These are phyloP conservation scores for Phytopythium sindhum DNA, from an alignment of 352 stramenopile genomes.

Conservation along the genomic window DNA sequence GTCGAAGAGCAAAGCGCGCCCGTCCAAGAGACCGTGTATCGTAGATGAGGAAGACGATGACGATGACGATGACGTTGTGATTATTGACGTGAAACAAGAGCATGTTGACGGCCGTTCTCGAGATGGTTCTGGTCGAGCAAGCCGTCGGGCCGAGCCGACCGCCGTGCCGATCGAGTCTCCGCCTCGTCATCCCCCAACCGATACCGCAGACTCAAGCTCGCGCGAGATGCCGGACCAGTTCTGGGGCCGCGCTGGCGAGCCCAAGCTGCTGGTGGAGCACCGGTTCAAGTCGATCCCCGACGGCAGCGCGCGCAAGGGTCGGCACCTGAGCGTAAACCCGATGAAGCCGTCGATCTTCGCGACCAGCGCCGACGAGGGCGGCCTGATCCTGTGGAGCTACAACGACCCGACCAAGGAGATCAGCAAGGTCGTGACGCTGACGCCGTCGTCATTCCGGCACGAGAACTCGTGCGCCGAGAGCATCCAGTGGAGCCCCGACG, in stretches of 20 bases:
- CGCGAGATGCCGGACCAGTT: conserved; percentile 66
- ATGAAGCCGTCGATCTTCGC: conserved; percentile 69
- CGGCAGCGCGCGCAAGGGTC: conserved; percentile 59
- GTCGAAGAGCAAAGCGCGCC: conserved; percentile 29
- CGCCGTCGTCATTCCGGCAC: conserved; percentile 54
- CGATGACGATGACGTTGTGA: conserved; percentile 47
- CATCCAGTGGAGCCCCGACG: conserved; percentile 74
- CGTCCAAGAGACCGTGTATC: conserved; percentile 55
- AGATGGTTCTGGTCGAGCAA: conserved; percentile 8
- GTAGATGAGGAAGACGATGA: conserved; percentile 67
- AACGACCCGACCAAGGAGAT: conserved; percentile 55
- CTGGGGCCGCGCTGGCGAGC: conserved; percentile 57
- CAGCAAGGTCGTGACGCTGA: conserved; percentile 55
- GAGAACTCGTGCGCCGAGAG: conserved; percentile 64
- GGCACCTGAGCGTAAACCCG: conserved; percentile 76
- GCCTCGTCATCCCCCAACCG: neutral
- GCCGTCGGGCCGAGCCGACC: conserved; percentile 5
- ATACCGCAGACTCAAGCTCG: neutral
- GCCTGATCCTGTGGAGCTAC: conserved; percentile 80
- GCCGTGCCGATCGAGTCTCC: conserved; percentile 31
- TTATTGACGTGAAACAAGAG: conserved; percentile 54
- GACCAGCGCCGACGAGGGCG: conserved; percentile 75
- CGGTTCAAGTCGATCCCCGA: conserved; percentile 60
- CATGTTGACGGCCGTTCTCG: conserved; percentile 7
- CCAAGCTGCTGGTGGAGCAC: conserved; percentile 70